phyloP scores from a whole-genome alignment of 768 basidiomycete species.

The Podaxis pistillaris region DNA sequence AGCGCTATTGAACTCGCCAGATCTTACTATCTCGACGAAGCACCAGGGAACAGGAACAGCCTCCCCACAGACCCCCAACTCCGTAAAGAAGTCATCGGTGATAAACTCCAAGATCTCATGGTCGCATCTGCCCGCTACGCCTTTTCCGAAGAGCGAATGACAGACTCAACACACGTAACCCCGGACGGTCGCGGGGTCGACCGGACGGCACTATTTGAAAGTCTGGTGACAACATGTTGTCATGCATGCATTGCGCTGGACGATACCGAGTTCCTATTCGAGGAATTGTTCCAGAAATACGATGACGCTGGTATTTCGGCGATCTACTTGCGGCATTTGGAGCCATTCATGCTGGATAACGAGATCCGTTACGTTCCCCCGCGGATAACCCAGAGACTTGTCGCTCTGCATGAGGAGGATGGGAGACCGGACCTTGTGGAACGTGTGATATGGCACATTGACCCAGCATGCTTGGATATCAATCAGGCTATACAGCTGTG shows the following conservation, averaged over 20 bases:
- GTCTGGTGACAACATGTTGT: slow-evolving; percentile 73
- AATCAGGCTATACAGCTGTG: slow-evolving; percentile 90
- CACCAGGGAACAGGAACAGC: slow-evolving; percentile 83
- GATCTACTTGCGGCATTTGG: slow-evolving; percentile 82
- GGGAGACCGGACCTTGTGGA: slow-evolving; percentile 76
- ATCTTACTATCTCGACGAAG: slow-evolving; percentile 75
- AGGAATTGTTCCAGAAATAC: slow-evolving; percentile 91
- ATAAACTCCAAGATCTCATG: slow-evolving; percentile 81
- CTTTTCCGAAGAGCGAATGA: slow-evolving; percentile 95
- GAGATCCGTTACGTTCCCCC: slow-evolving; percentile 79
- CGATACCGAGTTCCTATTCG: slow-evolving; percentile 86
- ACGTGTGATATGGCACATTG: slow-evolving; percentile 93
- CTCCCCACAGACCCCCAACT: slow-evolving; percentile 68
- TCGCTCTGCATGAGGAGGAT: slow-evolving; percentile 73
- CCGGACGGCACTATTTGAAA: slow-evolving; percentile 86
- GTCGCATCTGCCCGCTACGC: slow-evolving; percentile 83
- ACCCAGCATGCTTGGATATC: slow-evolving; percentile 87
- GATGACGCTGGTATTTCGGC: slow-evolving; percentile 77
- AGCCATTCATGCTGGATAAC: slow-evolving; percentile 76
- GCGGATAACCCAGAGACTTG: slow-evolving; percentile 80
- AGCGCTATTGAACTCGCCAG: slow-evolving; percentile 85
- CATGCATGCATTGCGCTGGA: slow-evolving; percentile 78
- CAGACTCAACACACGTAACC: slow-evolving; percentile 79
- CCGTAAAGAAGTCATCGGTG: slow-evolving; percentile 64
- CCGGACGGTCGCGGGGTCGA: slow-evolving; percentile 90